A percentile compares a stretch with the other conserved stretches of the same genome.
phyloP scores from a whole-genome alignment of 2,329 filamentous ascomycete species.

The Penicillium sp. region DNA sequence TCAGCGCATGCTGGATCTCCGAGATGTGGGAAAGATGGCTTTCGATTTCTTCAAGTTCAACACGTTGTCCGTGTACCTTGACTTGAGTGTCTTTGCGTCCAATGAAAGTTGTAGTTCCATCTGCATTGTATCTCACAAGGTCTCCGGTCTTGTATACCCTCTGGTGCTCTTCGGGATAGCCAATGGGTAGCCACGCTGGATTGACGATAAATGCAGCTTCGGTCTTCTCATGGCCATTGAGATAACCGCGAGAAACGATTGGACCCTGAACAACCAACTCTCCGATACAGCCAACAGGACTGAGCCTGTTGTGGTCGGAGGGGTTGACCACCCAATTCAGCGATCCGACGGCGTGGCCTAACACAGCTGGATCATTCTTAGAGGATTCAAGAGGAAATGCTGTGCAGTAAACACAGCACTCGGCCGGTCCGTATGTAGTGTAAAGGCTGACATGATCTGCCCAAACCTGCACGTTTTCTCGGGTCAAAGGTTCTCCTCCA shows the following conservation, averaged over 20 bases:
- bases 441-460: neutral
- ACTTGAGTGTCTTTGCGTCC: neutral
- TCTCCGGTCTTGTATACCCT: neutral
- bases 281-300: neutral
- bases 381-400: neutral
- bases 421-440: slow-evolving; percentile 1
- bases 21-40: no score
- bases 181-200: neutral
- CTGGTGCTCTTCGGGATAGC: no score
- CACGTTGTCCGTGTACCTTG: neutral
- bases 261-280: slow-evolving; percentile 3
- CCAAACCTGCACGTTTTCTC: neutral
- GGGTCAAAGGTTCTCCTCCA: neutral
- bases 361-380: neutral
- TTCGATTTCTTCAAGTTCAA: neutral
- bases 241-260: neutral
- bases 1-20: no score
- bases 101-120: neutral
- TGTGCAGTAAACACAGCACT: neutral
- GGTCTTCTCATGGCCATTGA: neutral
- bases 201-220: neutral
- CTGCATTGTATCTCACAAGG: neutral
- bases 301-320: neutral
- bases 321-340: neutral
- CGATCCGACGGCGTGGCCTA: neutral